phyloP scores from a whole-genome alignment of 78 protist species.

The Cavenderia fasciculata region DNA sequence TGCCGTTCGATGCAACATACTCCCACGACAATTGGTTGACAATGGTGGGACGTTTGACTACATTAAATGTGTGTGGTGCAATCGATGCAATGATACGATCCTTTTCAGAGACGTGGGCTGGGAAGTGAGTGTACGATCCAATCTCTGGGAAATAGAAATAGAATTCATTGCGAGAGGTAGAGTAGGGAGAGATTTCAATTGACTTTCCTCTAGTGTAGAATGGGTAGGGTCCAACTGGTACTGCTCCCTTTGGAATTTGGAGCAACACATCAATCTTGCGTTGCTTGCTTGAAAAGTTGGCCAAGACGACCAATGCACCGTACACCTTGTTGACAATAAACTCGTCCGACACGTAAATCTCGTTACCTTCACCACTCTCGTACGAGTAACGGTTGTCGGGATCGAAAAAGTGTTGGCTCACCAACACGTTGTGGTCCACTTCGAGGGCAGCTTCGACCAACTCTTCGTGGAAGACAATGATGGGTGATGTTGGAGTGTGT shows the following conservation, averaged over 20 bases:
- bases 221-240: constrained; percentile 64
- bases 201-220: constrained; percentile 28
- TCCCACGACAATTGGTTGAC: constrained; percentile 75
- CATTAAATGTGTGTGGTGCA: constrained; percentile 44
- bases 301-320: constrained; percentile 45
- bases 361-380: constrained; percentile 25
- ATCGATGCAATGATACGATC: constrained; percentile 28
- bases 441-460: constrained; percentile 14
- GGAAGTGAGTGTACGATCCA: constrained; percentile 68
- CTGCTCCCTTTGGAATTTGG: constrained; percentile 68
- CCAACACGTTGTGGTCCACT: not conserved
- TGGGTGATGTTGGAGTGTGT: constrained; percentile 15
- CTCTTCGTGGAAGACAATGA: constrained; percentile 69
- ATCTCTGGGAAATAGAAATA: constrained; percentile 64
- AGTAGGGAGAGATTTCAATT: constrained; percentile 23
- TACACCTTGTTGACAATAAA: constrained; percentile 47
- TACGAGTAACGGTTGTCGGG: constrained; percentile 11
- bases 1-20: constrained; percentile 56
- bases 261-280: constrained; percentile 57
- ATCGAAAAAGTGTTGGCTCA: constrained; percentile 69
- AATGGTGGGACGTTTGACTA: constrained; percentile 40
- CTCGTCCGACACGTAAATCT: constrained; percentile 34
- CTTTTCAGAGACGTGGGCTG: constrained; percentile 43
- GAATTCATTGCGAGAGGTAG: constrained; percentile 30
- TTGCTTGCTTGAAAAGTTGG: constrained; percentile 52